These are phyloP conservation scores for Hamigera avellanea DNA, from an alignment of 495 filamentous ascomycete species.

Conservation along the genomic window DNA sequence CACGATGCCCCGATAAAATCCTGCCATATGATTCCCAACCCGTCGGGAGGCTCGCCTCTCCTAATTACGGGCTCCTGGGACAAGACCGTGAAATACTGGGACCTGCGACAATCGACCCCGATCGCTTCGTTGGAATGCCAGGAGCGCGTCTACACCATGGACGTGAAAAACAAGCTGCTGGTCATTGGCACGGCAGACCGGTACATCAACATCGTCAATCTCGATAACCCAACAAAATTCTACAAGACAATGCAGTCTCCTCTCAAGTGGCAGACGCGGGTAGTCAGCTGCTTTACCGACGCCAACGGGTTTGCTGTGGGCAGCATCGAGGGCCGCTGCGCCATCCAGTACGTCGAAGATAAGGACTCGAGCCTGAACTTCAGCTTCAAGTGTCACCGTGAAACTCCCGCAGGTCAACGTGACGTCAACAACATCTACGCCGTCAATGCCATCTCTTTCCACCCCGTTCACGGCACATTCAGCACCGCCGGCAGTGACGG, in stretches of 20 bases:
- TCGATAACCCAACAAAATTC: constrained; percentile 64
- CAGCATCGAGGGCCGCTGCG: constrained; percentile 81
- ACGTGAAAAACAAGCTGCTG: constrained; percentile 65
- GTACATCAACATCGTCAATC: constrained; percentile 76
- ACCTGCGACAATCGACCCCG: constrained; percentile 55
- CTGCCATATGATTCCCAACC: constrained; percentile 59
- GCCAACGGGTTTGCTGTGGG: constrained; percentile 77
- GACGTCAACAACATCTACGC: constrained; percentile 72
- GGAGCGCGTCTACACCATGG: constrained; percentile 81
- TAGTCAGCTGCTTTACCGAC: constrained; percentile 75
- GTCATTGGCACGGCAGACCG: constrained; percentile 79
- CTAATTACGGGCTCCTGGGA: constrained; percentile 92
- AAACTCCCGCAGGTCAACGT: constrained; percentile 49
- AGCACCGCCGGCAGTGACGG: constrained; percentile 83
- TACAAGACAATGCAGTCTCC: constrained; percentile 78
- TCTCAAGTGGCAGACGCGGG: constrained; percentile 78
- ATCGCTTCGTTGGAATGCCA: constrained; percentile 55
- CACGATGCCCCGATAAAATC: constrained; percentile 73
- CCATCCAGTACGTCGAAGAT: constrained; percentile 80
- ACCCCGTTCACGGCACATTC: constrained; percentile 80
- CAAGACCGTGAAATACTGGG: constrained; percentile 94
- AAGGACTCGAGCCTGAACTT: constrained; percentile 77
- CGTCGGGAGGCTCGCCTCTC: constrained; percentile 44
- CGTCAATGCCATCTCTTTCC: constrained; percentile 83
- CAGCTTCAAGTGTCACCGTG: constrained; percentile 89